Evolutionary conservation across 257 asterid species (phyloP).

Genomic region (Verbena officinalis): DNA sequence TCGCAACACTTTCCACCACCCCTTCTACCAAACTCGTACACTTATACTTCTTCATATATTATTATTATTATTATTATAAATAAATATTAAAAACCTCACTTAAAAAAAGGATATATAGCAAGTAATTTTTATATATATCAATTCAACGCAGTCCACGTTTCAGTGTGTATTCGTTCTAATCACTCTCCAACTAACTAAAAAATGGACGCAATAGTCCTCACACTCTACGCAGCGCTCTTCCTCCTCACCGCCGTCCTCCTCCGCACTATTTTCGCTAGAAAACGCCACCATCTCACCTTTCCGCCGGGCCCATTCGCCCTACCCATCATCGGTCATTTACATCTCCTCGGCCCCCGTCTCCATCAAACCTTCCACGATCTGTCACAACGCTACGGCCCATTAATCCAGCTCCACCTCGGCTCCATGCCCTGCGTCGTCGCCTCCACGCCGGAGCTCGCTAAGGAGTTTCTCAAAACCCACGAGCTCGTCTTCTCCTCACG

Average conservation of each 20-base stretch:
- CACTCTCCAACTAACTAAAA: not conserved
- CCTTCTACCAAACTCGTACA: not conserved
- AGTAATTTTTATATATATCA: not conserved
- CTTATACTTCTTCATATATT: not conserved
- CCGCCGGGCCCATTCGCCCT: slow-evolving; percentile 58
- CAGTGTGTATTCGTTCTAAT: not conserved
- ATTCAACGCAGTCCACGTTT: not conserved
- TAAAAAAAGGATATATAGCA: not conserved
- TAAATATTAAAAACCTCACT: not conserved
- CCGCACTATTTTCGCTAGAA: not conserved
- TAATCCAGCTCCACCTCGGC: slow-evolving; percentile 50
- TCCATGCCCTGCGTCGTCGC: slow-evolving; percentile 48
- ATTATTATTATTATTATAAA: too few species aligned
- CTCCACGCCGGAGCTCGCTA: slow-evolving; percentile 53
- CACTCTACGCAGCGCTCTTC: slow-evolving; percentile 35
- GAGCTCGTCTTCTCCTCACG: slow-evolving; percentile 58
- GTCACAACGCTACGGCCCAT: slow-evolving; percentile 42
- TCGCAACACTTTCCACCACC: not conserved
- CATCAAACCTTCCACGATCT: slow-evolving; percentile 55
- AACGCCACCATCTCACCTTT: slow-evolving; percentile 21
- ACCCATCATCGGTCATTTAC: slow-evolving; percentile 66
- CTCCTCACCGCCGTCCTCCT: slow-evolving; percentile 35
- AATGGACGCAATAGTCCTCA: slow-evolving; percentile 20
- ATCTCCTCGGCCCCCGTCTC: slow-evolving; percentile 57
- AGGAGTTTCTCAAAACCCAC: slow-evolving; percentile 49